A percentile compares a stretch with the other conserved stretches of the same genome.
Conservation (phyloP, 768 basidiomycete genomes). For the Russula abietina region DNA sequence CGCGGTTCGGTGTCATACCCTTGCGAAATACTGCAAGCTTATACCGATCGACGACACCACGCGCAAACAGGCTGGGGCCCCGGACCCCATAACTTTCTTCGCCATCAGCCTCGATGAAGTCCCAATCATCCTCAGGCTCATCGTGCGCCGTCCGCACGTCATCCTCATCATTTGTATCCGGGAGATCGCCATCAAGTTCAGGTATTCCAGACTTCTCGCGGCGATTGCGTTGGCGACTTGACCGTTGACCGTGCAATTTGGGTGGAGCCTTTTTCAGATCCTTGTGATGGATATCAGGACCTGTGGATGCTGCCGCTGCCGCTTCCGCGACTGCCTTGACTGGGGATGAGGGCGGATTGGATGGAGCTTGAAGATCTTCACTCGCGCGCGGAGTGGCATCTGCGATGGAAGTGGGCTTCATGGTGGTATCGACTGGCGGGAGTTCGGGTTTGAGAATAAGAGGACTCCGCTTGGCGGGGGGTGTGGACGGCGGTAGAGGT, state of each 20-base stretch:
- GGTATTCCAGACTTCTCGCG: constrained; percentile 80
- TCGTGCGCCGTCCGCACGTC: constrained; percentile 41
- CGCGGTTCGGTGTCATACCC: constrained; percentile 56
- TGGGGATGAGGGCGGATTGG: constrained; percentile 11
- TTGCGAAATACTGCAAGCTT: constrained; percentile 81
- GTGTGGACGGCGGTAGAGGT: constrained; percentile 28
- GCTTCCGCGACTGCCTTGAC: constrained; percentile 13
- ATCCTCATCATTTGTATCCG: constrained; percentile 46
- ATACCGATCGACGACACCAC: constrained; percentile 89
- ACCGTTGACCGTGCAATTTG: constrained; percentile 25
- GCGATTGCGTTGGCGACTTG: constrained; percentile 37
- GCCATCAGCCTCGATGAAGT: constrained; percentile 75
- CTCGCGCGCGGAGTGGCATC: constrained; percentile 22
- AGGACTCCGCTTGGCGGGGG: constrained; percentile 19
- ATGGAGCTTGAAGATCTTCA: constrained; percentile 5
- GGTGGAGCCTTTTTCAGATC: constrained; percentile 18
- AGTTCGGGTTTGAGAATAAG: constrained; percentile 5
- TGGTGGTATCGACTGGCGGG: constrained; percentile 8
- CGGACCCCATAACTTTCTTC: constrained; percentile 79
- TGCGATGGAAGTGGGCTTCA: constrained; percentile 12
- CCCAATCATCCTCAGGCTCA: constrained; percentile 85
- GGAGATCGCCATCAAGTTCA: constrained; percentile 68
- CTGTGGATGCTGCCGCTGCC: constrained; percentile 17
- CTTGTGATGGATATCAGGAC: constrained; percentile 20
- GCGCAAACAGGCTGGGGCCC: constrained; percentile 77